Percentiles rank a stretch among this genome's conserved stretches.
phyloP scores from a whole-genome alignment of 192 early-diverging fungal genomes.

The Backusella liffmaniae region DNA sequence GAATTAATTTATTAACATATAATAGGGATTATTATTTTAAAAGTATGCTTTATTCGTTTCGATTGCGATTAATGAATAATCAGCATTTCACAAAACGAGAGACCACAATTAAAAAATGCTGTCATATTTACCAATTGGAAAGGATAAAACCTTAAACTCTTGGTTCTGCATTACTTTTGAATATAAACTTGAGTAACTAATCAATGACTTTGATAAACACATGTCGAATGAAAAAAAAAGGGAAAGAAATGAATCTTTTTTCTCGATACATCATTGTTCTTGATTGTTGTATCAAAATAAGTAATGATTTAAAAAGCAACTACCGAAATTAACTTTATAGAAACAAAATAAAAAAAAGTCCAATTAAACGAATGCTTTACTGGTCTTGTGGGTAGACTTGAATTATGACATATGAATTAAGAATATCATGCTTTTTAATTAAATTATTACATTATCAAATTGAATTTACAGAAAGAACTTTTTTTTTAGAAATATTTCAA shows the following conservation, averaged over 20 bases:
- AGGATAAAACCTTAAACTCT: not conserved
- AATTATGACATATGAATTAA: not conserved
- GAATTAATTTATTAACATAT: slow-evolving; percentile 1
- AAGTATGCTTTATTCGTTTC: not conserved
- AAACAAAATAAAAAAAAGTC: not conserved
- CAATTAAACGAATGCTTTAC: not conserved
- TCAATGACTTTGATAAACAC: not conserved
- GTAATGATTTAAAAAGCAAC: not conserved
- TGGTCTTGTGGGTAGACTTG: not conserved
- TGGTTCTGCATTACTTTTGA: not conserved
- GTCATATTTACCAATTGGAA: not conserved
- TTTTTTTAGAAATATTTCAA: not conserved
- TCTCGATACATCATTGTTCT: not conserved
- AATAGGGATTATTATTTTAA: not conserved
- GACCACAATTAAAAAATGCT: not conserved
- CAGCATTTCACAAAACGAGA: not conserved
- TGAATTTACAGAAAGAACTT: not conserved
- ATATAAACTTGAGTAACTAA: not conserved
- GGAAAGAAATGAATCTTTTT: not conserved
- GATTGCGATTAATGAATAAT: not conserved
- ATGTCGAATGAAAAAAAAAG: not conserved
- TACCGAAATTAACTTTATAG: not conserved
- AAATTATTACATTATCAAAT: not conserved
- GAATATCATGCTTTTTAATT: not conserved
- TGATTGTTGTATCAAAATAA: not conserved